These are phyloP conservation scores for Aspergillus hiratsukae DNA, from an alignment of 2,329 filamentous ascomycete species.

Conservation along the genomic window DNA sequence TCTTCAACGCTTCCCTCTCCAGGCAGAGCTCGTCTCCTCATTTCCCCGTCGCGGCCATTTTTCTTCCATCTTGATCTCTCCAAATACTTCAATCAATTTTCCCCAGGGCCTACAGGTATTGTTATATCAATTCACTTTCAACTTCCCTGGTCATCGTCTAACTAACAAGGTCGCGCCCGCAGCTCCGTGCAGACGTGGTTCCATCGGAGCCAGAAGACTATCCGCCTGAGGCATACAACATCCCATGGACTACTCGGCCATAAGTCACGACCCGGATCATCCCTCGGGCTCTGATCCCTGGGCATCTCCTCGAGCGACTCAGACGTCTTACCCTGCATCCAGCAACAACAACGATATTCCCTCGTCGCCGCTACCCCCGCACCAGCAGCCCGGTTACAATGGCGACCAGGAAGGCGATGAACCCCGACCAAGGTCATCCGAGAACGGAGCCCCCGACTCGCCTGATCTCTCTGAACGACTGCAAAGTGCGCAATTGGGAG, in stretches of 20 bases:
- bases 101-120: slow-evolving; percentile 14
- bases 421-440: slow-evolving; percentile 9
- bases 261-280: slow-evolving; percentile 55
- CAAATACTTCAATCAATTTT: slow-evolving; percentile 3
- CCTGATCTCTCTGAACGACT: slow-evolving; percentile 42
- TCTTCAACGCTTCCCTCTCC: slow-evolving; percentile 1
- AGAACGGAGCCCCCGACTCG: slow-evolving; percentile 31
- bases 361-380: slow-evolving; percentile 38
- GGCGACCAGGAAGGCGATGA: slow-evolving; percentile 19
- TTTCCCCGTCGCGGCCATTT: slow-evolving; percentile 2
- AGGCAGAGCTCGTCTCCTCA: background rate
- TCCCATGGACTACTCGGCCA: slow-evolving; percentile 62
- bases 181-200: slow-evolving; percentile 18
- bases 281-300: slow-evolving; percentile 59
- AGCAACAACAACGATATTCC: slow-evolving; percentile 35
- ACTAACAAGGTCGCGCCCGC: slow-evolving; percentile 9
- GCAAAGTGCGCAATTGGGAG: slow-evolving; percentile 37
- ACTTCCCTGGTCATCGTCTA: background rate
- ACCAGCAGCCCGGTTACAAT: slow-evolving; percentile 32
- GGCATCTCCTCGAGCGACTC: slow-evolving; percentile 54
- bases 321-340: slow-evolving; percentile 34
- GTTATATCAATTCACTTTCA: background rate
- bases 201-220: slow-evolving; percentile 10
- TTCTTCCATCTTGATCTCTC: background rate
- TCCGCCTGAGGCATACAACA: slow-evolving; percentile 9